Evolutionary conservation across 2,329 filamentous ascomycete genomes (phyloP).

Genomic region (Scedosporium boydii): DNA sequence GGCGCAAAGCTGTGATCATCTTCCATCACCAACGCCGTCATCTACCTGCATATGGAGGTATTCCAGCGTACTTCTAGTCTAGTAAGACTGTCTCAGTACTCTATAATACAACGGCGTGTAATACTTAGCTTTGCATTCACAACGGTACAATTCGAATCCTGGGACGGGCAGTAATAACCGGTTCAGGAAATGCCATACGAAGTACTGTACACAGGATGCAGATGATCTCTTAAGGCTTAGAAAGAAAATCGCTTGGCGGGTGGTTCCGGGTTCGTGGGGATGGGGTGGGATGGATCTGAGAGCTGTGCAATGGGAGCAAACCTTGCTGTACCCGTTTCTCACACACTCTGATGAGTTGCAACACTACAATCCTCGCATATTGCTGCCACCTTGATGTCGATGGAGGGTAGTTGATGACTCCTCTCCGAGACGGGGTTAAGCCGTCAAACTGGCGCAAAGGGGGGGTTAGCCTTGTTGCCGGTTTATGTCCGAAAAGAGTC

Average conservation of each 20-base stretch:
- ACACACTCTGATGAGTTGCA: background rate
- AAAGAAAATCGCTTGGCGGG: background rate
- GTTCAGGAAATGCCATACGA: background rate
- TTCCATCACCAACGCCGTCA: background rate
- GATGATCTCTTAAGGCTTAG: too few relatives aligned
- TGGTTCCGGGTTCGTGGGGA: slow-evolving; percentile 5
- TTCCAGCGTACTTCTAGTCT: too few relatives aligned
- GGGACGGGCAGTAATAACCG: too few relatives aligned
- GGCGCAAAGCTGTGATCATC: background rate
- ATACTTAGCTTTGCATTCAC: too few relatives aligned
- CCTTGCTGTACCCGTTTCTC: background rate
- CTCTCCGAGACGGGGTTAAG: slow-evolving; percentile 3
- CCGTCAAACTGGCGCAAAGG: background rate
- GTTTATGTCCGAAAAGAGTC: slow-evolving; percentile 4
- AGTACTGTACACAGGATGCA: background rate
- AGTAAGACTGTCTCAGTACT: too few relatives aligned
- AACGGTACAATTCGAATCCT: too few relatives aligned
- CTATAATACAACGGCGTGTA: too few relatives aligned
- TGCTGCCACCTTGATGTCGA: background rate
- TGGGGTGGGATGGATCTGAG: background rate
- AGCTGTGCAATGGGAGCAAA: background rate
- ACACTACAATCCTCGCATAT: background rate
- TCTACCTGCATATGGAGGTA: too few relatives aligned
- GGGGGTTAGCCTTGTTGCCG: background rate
- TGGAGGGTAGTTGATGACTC: background rate